A percentile compares a stretch with the other conserved stretches of the same genome.
These are phyloP conservation scores for Glutinoglossum americanum DNA, from an alignment of 495 filamentous ascomycete species.

Conservation along the genomic window DNA sequence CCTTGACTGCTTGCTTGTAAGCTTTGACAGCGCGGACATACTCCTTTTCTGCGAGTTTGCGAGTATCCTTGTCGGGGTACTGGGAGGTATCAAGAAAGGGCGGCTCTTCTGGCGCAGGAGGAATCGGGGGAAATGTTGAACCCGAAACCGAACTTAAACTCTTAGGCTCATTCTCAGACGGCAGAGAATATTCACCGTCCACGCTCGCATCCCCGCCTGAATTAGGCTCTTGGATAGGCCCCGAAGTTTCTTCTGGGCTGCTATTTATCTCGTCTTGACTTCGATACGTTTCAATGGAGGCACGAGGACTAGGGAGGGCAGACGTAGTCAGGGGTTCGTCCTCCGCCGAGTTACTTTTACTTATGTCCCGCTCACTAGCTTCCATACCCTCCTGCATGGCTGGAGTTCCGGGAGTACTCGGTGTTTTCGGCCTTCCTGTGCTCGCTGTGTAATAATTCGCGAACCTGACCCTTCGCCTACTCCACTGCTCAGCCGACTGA, in stretches of 20 bases:
- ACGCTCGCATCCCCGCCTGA: background rate
- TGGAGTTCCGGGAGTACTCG: slow-evolving; percentile 7
- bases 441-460: slow-evolving; percentile 83
- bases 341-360: background rate
- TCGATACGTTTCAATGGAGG: background rate
- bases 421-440: slow-evolving; percentile 32
- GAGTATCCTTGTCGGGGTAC: slow-evolving; percentile 35
- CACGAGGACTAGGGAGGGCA: background rate
- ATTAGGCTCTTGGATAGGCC: background rate
- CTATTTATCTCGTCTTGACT: background rate
- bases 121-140: slow-evolving; percentile 5
- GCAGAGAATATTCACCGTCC: background rate
- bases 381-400: slow-evolving; percentile 4
- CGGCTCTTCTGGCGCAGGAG: slow-evolving; percentile 20
- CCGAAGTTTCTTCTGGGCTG: background rate
- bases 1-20: slow-evolving; percentile 39
- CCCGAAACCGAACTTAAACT: background rate
- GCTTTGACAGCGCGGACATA: slow-evolving; percentile 32
- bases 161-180: background rate
- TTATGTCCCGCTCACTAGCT: background rate
- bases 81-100: slow-evolving; percentile 25
- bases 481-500: background rate
- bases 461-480: slow-evolving; percentile 38
- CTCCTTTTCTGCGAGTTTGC: slow-evolving; percentile 43
- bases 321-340: background rate